Percentiles rank a stretch among this genome's conserved stretches.
phyloP scores from a whole-genome alignment of 306 rosid species.

The Quercus engelmannii region DNA sequence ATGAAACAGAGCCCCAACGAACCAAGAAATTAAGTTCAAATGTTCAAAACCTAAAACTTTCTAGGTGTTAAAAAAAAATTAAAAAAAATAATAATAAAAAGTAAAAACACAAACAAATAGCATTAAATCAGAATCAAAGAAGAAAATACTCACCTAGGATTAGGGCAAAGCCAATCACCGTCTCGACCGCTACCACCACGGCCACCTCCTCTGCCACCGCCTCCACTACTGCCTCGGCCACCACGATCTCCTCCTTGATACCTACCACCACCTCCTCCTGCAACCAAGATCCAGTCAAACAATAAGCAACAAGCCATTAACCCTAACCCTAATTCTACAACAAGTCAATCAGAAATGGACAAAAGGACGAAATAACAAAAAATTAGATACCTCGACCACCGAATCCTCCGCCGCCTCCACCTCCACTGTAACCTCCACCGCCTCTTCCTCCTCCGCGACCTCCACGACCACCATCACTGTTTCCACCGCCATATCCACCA shows the following conservation, averaged over 20 bases:
- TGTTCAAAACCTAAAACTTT: neutral
- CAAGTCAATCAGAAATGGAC: neutral
- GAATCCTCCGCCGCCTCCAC: conserved; percentile 32
- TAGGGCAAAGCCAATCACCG: conserved; percentile 98
- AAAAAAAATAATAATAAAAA: neutral
- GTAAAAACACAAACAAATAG: neutral
- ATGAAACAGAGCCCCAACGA: neutral
- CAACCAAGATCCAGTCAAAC: conserved; percentile 13
- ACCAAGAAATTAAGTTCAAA: neutral
- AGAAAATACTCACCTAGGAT: conserved; percentile 49
- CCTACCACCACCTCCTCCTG: conserved; percentile 63
- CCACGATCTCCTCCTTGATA: conserved; percentile 88
- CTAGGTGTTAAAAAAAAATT: neutral
- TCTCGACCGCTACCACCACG: conserved; percentile 94
- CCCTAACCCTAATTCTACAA: neutral
- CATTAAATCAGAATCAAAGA: neutral
- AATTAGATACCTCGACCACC: conserved; percentile 73
- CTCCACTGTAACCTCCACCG: conserved; percentile 50
- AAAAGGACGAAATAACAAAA: neutral
- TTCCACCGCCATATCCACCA: conserved; percentile 32
- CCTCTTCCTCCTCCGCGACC: conserved; percentile 50
- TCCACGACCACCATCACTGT: conserved; percentile 39
- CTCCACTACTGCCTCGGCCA: conserved; percentile 58
- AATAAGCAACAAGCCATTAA: neutral
- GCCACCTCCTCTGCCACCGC: conserved; percentile 46